A percentile compares a stretch with the other conserved stretches of the same genome.
phyloP scores from a whole-genome alignment of 2,329 filamentous ascomycete genomes.

The Thielaviopsis euricoi region DNA sequence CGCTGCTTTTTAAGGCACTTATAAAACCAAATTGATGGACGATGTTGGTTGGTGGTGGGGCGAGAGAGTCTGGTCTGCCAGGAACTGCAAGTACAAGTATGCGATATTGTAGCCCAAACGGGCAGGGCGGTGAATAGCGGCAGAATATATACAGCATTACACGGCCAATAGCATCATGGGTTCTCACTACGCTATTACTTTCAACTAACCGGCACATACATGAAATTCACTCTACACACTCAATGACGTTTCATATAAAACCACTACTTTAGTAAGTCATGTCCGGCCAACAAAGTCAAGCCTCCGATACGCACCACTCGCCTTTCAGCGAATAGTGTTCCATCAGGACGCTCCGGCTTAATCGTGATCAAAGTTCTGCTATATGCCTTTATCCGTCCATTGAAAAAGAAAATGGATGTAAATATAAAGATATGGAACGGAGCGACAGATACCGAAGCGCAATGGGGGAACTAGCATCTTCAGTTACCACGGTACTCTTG shows the following conservation, averaged over 20 bases:
- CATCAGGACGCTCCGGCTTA: constrained; percentile 96
- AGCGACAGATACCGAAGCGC: constrained; percentile 67
- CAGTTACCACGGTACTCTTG: constrained; percentile 39
- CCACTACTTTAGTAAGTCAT: too few species aligned
- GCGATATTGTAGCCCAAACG: background rate
- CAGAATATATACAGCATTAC: too few species aligned
- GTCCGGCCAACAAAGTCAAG: constrained; percentile 93
- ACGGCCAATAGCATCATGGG: too few species aligned
- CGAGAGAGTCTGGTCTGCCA: background rate
- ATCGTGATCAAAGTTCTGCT: constrained; percentile 56
- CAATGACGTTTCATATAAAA: too few species aligned
- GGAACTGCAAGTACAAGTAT: background rate
- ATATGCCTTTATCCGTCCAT: constrained; percentile 43
- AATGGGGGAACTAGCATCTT: constrained; percentile 41
- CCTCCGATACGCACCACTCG: constrained; percentile 68
- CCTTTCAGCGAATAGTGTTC: constrained; percentile 63
- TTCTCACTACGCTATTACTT: too few species aligned
- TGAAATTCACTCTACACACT: too few species aligned
- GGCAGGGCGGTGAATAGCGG: constrained; percentile 11
- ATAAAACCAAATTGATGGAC: background rate
- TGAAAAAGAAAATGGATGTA: constrained; percentile 4
- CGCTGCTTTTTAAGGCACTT: too few species aligned
- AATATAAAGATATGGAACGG: constrained; percentile 13
- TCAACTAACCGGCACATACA: too few species aligned
- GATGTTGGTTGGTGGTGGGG: background rate